Conservation (phyloP, 2,329 filamentous ascomycete genomes). For the Colletotrichum simmondsii region DNA sequence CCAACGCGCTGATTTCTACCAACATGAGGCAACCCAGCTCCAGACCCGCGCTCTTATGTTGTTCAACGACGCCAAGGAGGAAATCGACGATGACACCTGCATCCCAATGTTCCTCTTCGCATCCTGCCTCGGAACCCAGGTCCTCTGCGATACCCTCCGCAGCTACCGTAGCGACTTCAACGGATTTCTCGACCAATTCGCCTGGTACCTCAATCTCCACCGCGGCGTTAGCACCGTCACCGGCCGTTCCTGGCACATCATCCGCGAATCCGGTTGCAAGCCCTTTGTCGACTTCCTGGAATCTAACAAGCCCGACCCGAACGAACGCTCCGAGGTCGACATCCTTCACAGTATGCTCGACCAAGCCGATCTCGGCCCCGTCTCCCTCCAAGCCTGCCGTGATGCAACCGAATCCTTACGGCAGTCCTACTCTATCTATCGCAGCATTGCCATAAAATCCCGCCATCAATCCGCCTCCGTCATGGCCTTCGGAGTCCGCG, state of each 20-base stretch:
- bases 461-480: slow-evolving; percentile 44
- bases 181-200: slow-evolving; percentile 51
- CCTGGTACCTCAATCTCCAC: slow-evolving; percentile 54
- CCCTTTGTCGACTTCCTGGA: slow-evolving; percentile 37
- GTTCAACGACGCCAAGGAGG: slow-evolving; percentile 42
- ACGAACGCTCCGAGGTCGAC: slow-evolving; percentile 45
- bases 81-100: slow-evolving; percentile 42
- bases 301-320: slow-evolving; percentile 36
- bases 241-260: slow-evolving; percentile 44
- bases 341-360: slow-evolving; percentile 22
- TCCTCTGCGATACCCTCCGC: slow-evolving; percentile 28
- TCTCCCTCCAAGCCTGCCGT: slow-evolving; percentile 43
- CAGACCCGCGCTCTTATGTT: slow-evolving; percentile 42
- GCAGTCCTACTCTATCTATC: slow-evolving; percentile 47
- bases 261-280: slow-evolving; percentile 48
- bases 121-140: slow-evolving; percentile 38
- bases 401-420: slow-evolving; percentile 43
- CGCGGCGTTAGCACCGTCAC: slow-evolving; percentile 53
- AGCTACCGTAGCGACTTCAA: slow-evolving; percentile 51
- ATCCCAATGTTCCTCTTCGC: slow-evolving; percentile 58
- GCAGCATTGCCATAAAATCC: slow-evolving; percentile 37
- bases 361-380: slow-evolving; percentile 37
- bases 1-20: slow-evolving; percentile 36
- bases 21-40: slow-evolving; percentile 43
- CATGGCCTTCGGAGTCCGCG: slow-evolving; percentile 43